Evolutionary conservation across 2,329 filamentous ascomycete species (phyloP).

Genomic region (Alternaria hordeiaustralica): DNA sequence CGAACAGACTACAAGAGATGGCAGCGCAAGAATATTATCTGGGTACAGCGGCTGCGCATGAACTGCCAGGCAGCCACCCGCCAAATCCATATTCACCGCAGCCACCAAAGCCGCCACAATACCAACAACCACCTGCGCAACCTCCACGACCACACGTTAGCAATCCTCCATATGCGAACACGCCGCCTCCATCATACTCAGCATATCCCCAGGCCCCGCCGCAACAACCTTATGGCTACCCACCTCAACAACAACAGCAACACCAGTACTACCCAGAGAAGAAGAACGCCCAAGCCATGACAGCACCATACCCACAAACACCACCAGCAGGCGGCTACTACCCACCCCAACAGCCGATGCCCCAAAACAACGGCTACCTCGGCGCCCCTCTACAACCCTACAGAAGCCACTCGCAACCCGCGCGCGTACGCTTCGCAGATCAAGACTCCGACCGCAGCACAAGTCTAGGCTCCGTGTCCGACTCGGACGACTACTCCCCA

Average conservation of each 20-base stretch:
- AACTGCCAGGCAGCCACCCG: conserved; percentile 25
- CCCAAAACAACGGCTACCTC: conserved; percentile 28
- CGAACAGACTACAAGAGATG: conserved; percentile 22
- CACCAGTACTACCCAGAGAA: conserved; percentile 12
- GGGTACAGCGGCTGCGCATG: conserved; percentile 30
- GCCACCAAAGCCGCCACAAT: conserved; percentile 19
- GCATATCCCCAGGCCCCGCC: conserved; percentile 28
- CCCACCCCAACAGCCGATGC: conserved; percentile 17
- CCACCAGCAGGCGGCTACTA: conserved; percentile 24
- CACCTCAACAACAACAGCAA: conserved; percentile 15
- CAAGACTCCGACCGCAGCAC: conserved; percentile 27
- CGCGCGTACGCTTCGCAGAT: conserved; percentile 41
- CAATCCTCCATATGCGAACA: conserved; percentile 14
- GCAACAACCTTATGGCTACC: conserved; percentile 30
- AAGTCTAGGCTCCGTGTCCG: conserved; percentile 24
- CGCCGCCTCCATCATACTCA: conserved; percentile 11
- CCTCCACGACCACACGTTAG: conserved; percentile 16
- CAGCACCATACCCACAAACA: conserved; percentile 26
- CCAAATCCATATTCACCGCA: conserved; percentile 20
- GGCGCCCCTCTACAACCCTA: conserved; percentile 33
- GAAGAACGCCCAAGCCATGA: conserved; percentile 4
- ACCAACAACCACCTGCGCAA: conserved; percentile 23
- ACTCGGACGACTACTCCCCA: conserved; percentile 22
- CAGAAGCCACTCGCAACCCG: conserved; percentile 42
- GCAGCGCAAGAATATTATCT: conserved; percentile 45